Conservation (phyloP, 345 rosid genomes). For the Gossypium ekmanianum region DNA sequence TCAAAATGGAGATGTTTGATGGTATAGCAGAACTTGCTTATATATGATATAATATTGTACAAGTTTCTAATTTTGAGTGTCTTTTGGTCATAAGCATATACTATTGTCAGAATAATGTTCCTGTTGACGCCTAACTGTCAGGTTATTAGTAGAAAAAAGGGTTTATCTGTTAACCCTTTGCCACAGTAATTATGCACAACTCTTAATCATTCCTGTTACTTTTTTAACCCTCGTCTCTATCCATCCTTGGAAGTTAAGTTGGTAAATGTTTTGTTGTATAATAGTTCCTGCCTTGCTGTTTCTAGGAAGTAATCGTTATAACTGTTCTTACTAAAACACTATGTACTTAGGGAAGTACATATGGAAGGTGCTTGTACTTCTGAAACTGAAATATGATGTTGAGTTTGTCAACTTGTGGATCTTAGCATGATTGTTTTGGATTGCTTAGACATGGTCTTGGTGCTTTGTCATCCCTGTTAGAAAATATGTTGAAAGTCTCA, state of each 20-base stretch:
- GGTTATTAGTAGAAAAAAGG: slow-evolving; percentile 13
- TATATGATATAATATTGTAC: neutral
- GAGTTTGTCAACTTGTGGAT: neutral
- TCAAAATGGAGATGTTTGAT: slow-evolving; percentile 91
- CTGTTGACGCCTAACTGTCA: neutral
- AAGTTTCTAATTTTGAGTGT: neutral
- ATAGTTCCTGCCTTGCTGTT: neutral
- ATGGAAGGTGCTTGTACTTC: neutral
- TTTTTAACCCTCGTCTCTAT: neutral
- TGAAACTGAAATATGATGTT: neutral
- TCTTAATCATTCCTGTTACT: too few species aligned
- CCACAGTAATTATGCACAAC: slow-evolving; percentile 6
- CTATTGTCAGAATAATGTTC: neutral
- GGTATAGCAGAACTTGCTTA: slow-evolving; percentile 36
- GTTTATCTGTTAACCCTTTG: neutral
- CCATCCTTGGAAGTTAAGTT: neutral
- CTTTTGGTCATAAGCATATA: neutral
- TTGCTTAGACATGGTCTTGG: slow-evolving; percentile 25
- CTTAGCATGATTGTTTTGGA: neutral
- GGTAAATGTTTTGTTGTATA: neutral
- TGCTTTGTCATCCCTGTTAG: slow-evolving; percentile 7
- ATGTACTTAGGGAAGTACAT: neutral
- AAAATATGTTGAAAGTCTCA: neutral
- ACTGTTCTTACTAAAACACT: too few species aligned
- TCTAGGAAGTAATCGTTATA: too few species aligned